Conservation (phyloP, 306 rosid genomes). For the Sechiopsis laciniata region DNA sequence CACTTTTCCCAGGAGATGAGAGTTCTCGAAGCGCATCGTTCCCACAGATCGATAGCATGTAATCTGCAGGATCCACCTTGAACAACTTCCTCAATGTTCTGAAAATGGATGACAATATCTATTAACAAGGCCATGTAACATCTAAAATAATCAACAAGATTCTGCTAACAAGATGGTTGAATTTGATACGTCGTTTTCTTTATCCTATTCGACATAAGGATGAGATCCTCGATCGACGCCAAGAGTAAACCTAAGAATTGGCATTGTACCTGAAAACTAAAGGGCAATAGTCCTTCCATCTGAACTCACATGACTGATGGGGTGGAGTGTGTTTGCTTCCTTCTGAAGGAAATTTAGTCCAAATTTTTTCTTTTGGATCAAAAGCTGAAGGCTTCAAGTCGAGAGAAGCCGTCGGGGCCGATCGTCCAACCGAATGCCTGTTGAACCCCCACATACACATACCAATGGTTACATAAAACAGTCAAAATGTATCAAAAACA, state of each 20-base stretch:
- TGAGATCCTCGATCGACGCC: background rate
- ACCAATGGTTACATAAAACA: background rate
- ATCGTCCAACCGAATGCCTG: slow-evolving; percentile 92
- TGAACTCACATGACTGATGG: slow-evolving; percentile 74
- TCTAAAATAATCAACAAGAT: background rate
- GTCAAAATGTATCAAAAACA: background rate
- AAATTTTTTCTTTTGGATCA: slow-evolving; percentile 82
- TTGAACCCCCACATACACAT: slow-evolving; percentile 16
- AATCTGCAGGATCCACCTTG: slow-evolving; percentile 93
- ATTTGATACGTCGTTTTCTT: background rate
- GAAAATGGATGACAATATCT: slow-evolving; percentile 8
- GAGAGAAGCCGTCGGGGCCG: slow-evolving; percentile 72
- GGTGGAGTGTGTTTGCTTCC: slow-evolving; percentile 91
- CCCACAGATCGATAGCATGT: slow-evolving; percentile 88
- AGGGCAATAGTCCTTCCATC: slow-evolving; percentile 95
- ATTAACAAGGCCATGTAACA: slow-evolving; percentile 9
- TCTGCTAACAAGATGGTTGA: background rate
- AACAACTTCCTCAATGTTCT: slow-evolving; percentile 87
- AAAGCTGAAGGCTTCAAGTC: slow-evolving; percentile 89
- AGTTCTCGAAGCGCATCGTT: slow-evolving; percentile 86
- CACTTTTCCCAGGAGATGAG: slow-evolving; percentile 95
- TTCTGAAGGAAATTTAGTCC: slow-evolving; percentile 93
- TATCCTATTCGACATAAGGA: background rate
- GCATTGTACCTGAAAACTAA: slow-evolving; percentile 68
- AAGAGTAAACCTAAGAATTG: background rate